Evolutionary conservation across 352 stramenopile genomes (phyloP).

Genomic region (Globisporangium viniferum): DNA sequence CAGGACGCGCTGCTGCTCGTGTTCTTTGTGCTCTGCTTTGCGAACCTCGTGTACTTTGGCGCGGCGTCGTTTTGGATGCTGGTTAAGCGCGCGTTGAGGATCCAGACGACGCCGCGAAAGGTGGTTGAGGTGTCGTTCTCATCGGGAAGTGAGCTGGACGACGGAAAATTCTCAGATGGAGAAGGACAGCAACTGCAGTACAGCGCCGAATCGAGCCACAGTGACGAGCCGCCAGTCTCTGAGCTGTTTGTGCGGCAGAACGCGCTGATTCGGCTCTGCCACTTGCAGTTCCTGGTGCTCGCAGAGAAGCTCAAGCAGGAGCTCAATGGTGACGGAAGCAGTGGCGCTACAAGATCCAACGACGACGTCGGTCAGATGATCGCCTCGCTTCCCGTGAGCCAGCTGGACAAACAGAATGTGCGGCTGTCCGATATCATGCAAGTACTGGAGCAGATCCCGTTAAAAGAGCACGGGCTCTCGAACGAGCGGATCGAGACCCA

Average conservation of each 20-base stretch:
- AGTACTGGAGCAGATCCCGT: conserved; percentile 35
- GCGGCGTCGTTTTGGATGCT: conserved; percentile 29
- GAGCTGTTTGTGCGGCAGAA: conserved; percentile 21
- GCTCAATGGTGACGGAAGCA: conserved; percentile 21
- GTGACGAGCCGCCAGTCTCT: neutral
- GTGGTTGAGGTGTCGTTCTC: neutral
- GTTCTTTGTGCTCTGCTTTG: conserved; percentile 31
- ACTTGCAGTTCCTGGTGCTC: conserved; percentile 39
- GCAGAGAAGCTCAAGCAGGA: conserved; percentile 48
- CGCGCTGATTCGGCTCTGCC: conserved; percentile 35
- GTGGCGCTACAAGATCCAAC: conserved; percentile 11
- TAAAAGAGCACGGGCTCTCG: conserved; percentile 29
- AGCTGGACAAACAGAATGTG: conserved; percentile 8
- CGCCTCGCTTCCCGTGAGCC: conserved; percentile 22
- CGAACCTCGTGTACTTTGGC: conserved; percentile 26
- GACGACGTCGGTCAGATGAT: conserved; percentile 22
- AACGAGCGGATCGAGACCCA: conserved; percentile 25
- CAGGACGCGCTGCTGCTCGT: conserved; percentile 43
- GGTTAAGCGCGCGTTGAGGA: neutral
- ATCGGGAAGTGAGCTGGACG: conserved; percentile 1
- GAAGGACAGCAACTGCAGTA: neutral
- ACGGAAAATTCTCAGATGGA: neutral
- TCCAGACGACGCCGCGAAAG: neutral
- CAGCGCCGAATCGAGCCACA: neutral
- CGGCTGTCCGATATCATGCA: conserved; percentile 17